These are phyloP conservation scores for Phytophthora agathidicida DNA, from an alignment of 352 stramenopile genomes.

Conservation along the genomic window DNA sequence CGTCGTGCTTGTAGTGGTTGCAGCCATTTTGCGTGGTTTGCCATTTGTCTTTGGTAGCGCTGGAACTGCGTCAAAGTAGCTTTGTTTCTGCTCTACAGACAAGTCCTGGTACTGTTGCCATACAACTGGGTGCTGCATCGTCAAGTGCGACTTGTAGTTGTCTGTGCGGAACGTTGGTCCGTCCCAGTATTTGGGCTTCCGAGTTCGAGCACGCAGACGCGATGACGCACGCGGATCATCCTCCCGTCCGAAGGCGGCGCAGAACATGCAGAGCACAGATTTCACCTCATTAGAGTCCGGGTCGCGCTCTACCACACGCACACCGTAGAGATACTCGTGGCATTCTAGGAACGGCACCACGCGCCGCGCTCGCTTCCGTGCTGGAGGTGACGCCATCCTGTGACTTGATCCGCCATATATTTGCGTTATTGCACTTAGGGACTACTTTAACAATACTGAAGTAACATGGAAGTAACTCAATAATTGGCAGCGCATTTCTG, in stretches of 20 bases:
- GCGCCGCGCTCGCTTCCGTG: conserved; percentile 19
- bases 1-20: no score
- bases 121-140: conserved; percentile 12
- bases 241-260: conserved; percentile 32
- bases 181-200: conserved; percentile 28
- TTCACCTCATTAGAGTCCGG: not conserved
- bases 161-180: conserved; percentile 29
- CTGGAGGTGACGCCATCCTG: not conserved
- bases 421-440: no score
- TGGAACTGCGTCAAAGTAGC: conserved; percentile 9
- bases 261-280: conserved; percentile 34
- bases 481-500: no score
- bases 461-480: no score
- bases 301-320: conserved; percentile 23
- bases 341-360: conserved; percentile 26
- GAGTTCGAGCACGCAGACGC: conserved; percentile 17
- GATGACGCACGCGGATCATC: conserved; percentile 1
- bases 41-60: not conserved
- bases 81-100: not conserved
- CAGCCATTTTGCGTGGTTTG: not conserved
- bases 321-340: conserved; percentile 33
- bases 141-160: conserved; percentile 36
- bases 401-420: no score
- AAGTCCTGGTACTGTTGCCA: conserved; percentile 29
- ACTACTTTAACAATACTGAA: no score